These are phyloP conservation scores for Aspergillus felis DNA, from an alignment of 2,329 filamentous ascomycete genomes.

Conservation along the genomic window DNA sequence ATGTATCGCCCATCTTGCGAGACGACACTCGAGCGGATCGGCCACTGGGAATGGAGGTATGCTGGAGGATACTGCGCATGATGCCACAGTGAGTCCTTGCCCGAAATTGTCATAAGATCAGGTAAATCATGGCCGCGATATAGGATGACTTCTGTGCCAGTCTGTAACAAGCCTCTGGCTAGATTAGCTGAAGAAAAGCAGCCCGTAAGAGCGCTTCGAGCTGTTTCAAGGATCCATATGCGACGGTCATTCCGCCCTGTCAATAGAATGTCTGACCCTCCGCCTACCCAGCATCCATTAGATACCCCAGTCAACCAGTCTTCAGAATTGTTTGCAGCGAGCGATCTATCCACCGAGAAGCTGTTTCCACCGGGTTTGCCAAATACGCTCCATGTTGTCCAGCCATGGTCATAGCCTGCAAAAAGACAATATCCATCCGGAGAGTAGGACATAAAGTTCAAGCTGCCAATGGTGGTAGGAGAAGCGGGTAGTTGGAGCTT, in stretches of 20 bases:
- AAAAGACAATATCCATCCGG: conserved; percentile 96
- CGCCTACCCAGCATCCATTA: conserved; percentile 80
- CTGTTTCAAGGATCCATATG: conserved; percentile 86
- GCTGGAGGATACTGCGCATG: conserved; percentile 77
- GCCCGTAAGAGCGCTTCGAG: conserved; percentile 84
- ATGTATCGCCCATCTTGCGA: conserved; percentile 92
- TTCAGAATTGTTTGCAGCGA: conserved; percentile 68
- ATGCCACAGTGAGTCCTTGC: conserved; percentile 93
- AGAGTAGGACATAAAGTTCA: conserved; percentile 79
- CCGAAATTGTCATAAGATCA: conserved; percentile 85
- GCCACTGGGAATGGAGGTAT: conserved; percentile 91
- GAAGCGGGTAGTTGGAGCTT: conserved; percentile 68
- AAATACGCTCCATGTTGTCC: conserved; percentile 97
- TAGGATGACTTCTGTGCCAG: conserved; percentile 80
- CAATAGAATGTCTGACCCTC: conserved; percentile 80
- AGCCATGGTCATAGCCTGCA: conserved; percentile 85
- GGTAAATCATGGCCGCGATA: conserved; percentile 91
- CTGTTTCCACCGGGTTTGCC: conserved; percentile 84
- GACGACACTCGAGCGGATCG: conserved; percentile 79
- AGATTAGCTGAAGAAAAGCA: conserved; percentile 91
- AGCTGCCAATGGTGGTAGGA: conserved; percentile 59
- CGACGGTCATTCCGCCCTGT: conserved; percentile 67
- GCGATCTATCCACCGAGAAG: conserved; percentile 65
- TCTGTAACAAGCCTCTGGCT: conserved; percentile 82
- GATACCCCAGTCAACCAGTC: conserved; percentile 77